Base-by-base conservation (phyloP, 371 early-diverging fungal species). In the Haplosporangium sp. region DNA sequence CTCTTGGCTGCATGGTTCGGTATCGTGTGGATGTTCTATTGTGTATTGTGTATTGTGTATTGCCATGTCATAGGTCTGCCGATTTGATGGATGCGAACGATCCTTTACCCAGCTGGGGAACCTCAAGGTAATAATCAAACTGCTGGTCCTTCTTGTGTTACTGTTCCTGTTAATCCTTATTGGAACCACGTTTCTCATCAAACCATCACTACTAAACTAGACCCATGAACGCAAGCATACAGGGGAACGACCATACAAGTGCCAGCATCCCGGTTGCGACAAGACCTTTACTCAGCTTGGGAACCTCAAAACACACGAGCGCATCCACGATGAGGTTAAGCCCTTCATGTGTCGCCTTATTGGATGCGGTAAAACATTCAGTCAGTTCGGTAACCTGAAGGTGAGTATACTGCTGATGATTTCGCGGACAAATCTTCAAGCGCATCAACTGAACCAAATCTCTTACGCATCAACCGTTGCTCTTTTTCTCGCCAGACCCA, bases 281-380 rank as follows among this genome's bases (percentile, higher is more conserved):
- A 91, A 91, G 76, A 82, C 90, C 7, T 94, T 94, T 67, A 88
- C 92, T 11, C 95, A 93, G 74, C 84, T 90, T 6, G 93, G 93
- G 1, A 93, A 95, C 65, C 84, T 95, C n/a, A 92, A 91, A 68
- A 93, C 93, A 7, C 94, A 94, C 66, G 89, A 90, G 74, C 86
- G 88, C 47, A 90, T 85, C 54, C 93, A 92, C 74, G 87, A 89
- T 45, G 87, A 87, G 13, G 93, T 90, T 41, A 88, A 88, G 67
- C 93, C 91, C 7, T 91, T 85, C 82, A 85, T 86, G 79, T 91
- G 92, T 61, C 58, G 79, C 21, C 80, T 79, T 57, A 73, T 76
- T 41, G 86, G 85, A 51, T 93, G 93, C 69, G 85, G 82, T 42
- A 89, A 88, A 69, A 75, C 88, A 0, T 93, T 93, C 67, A 87